A percentile compares a stretch with the other conserved stretches of the same genome.
Evolutionary conservation across 495 filamentous ascomycete genomes (phyloP).

Genomic region (Rhypophila decipiens): DNA sequence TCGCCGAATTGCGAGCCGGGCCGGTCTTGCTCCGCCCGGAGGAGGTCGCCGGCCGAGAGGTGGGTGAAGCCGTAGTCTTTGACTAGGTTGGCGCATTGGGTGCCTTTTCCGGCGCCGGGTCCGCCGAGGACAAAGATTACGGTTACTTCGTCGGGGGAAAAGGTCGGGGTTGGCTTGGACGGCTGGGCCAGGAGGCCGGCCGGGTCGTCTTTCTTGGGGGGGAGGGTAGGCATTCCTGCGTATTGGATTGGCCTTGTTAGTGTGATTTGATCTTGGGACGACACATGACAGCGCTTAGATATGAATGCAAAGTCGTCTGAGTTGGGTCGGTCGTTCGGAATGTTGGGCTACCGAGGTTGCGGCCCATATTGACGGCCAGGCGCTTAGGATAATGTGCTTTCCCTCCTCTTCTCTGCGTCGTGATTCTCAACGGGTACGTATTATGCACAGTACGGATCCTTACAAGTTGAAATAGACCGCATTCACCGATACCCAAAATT

Average conservation of each 20-base stretch:
- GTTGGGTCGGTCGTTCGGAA: too few relatives aligned
- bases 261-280: slow-evolving; percentile 2
- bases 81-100: slow-evolving; percentile 85
- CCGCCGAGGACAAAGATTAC: slow-evolving; percentile 85
- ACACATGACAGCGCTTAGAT: neutral
- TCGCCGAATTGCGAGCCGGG: slow-evolving; percentile 78
- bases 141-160: slow-evolving; percentile 70
- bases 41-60: slow-evolving; percentile 86
- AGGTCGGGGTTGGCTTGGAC: slow-evolving; percentile 57
- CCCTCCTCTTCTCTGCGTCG: too few relatives aligned
- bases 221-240: slow-evolving; percentile 25
- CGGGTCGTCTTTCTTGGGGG: slow-evolving; percentile 9
- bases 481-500: too few relatives aligned
- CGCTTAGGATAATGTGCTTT: too few relatives aligned
- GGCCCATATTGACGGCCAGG: too few relatives aligned
- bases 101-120: slow-evolving; percentile 73
- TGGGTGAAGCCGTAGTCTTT: slow-evolving; percentile 88
- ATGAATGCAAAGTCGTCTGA: neutral
- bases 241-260: neutral
- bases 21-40: slow-evolving; percentile 88
- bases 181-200: slow-evolving; percentile 40
- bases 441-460: too few relatives aligned
- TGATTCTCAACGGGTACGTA: too few relatives aligned
- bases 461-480: too few relatives aligned
- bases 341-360: too few relatives aligned